phyloP scores from a whole-genome alignment of 148 eudicot genomes.

The Rheum nobile region DNA sequence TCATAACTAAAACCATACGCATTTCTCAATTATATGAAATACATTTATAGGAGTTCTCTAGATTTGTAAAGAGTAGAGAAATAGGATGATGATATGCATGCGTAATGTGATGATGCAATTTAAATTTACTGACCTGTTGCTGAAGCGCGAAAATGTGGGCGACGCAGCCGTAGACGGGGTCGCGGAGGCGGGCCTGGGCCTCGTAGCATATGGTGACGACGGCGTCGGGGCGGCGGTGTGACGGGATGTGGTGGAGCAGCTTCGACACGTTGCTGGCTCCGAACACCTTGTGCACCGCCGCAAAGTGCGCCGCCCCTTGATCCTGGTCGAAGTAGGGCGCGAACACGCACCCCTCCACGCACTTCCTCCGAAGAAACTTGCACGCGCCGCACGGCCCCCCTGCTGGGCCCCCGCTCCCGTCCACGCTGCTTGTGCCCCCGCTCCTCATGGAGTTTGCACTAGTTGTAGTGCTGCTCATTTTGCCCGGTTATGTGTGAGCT shows the following conservation, averaged over 20 bases:
- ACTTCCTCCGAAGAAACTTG: conserved; percentile 82
- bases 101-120: no score
- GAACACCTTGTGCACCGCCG: conserved; percentile 95
- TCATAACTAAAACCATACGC: no score
- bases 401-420: conserved; percentile 8
- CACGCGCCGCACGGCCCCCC: conserved; percentile 92
- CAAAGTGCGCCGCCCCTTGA: conserved; percentile 91
- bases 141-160: conserved; percentile 90
- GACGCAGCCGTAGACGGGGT: conserved; percentile 90
- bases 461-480: no score
- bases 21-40: no score
- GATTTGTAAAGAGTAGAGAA: no score
- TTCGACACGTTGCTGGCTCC: conserved; percentile 95
- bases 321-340: conserved; percentile 94
- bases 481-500: no score
- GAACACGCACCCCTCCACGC: conserved; percentile 75
- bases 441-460: no score
- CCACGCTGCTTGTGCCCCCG: conserved; percentile 9
- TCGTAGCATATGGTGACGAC: conserved; percentile 90
- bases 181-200: conserved; percentile 90
- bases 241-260: conserved; percentile 62
- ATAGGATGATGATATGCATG: no score
- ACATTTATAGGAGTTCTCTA: no score
- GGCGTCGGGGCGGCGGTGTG: conserved; percentile 60
- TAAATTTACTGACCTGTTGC: conserved; percentile 61